These are phyloP conservation scores for Gillenia trifoliata DNA, from an alignment of 306 rosid genomes.

Conservation along the genomic window DNA sequence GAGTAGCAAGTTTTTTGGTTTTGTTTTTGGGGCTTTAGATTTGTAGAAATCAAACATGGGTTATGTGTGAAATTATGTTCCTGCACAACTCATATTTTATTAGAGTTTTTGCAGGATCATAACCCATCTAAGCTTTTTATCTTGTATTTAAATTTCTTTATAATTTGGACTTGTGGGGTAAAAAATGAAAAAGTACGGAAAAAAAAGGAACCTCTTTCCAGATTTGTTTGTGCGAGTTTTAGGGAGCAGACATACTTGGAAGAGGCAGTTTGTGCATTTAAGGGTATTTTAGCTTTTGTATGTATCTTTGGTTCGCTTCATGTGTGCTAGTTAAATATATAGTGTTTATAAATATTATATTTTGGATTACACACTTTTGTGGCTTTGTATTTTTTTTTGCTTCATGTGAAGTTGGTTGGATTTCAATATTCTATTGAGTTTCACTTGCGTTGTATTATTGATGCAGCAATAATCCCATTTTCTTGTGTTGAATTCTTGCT, in stretches of 20 bases:
- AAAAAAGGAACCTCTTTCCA: background rate
- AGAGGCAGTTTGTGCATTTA: background rate
- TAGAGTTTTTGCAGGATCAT: conserved; percentile 16
- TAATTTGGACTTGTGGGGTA: background rate
- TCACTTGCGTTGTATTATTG: background rate
- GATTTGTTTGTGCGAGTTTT: conserved; percentile 8
- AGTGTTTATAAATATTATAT: background rate
- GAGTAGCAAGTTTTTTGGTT: background rate
- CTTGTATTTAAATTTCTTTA: background rate
- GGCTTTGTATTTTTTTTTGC: background rate
- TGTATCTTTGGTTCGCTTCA: background rate
- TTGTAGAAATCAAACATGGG: background rate
- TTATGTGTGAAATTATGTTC: background rate
- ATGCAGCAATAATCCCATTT: background rate
- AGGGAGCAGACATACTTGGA: background rate
- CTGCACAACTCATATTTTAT: conserved; percentile 16
- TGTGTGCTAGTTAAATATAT: background rate
- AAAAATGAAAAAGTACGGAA: background rate
- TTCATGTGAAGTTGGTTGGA: background rate
- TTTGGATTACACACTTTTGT: background rate
- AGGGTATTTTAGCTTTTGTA: background rate
- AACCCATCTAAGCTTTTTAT: background rate
- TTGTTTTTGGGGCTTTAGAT: background rate
- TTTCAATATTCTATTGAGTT: background rate
- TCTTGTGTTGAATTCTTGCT: too few species aligned